Conservation (phyloP, 1,284 basidiomycete species). For the Heterobasidion annosum region DNA sequence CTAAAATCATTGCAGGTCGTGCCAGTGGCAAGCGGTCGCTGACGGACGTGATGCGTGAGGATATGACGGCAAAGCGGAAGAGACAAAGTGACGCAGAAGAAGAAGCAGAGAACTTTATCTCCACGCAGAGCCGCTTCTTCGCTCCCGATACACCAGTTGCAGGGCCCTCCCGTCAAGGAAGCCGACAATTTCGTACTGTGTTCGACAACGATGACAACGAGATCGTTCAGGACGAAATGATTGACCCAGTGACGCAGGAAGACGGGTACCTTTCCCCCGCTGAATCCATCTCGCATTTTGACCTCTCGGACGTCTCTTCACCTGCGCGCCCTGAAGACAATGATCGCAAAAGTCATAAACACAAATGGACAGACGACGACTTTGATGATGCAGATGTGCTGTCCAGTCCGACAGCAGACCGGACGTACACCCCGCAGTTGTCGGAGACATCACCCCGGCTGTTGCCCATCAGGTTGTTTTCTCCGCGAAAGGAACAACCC, state of each 20-base stretch:
- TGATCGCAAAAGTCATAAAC: neutral
- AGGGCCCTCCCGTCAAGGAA: conserved; percentile 9
- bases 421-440: neutral
- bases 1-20: conserved; percentile 33
- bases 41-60: conserved; percentile 58
- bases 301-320: conserved; percentile 49
- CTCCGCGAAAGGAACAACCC: no score
- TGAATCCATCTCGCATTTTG: conserved; percentile 31
- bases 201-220: conserved; percentile 22
- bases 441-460: no score
- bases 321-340: conserved; percentile 28
- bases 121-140: neutral
- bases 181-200: conserved; percentile 10
- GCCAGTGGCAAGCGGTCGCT: conserved; percentile 69
- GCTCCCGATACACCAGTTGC: neutral
- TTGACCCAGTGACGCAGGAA: conserved; percentile 50
- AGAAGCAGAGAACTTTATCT: neutral
- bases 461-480: no score
- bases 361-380: conserved; percentile 22
- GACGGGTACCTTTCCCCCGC: conserved; percentile 70
- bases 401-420: neutral
- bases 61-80: conserved; percentile 44
- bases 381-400: conserved; percentile 14
- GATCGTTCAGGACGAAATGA: conserved; percentile 2
- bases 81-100: conserved; percentile 12